These are phyloP conservation scores for Amphichorda felina DNA, from an alignment of 2,329 filamentous ascomycete species.

Conservation along the genomic window DNA sequence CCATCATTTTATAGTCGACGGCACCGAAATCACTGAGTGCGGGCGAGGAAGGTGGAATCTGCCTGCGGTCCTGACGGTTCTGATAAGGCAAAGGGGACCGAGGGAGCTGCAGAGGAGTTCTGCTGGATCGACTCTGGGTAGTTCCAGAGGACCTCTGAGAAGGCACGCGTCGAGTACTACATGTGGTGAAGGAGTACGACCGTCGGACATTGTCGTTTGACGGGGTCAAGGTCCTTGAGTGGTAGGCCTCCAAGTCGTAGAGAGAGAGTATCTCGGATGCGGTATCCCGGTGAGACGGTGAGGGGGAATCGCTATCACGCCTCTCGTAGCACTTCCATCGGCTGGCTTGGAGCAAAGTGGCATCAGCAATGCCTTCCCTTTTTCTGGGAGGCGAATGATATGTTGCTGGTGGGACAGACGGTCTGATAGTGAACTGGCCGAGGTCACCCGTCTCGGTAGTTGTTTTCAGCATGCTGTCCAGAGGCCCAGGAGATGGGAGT, in stretches of 20 bases:
- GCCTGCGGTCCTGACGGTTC: constrained; percentile 41
- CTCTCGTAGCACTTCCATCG: constrained; percentile 14
- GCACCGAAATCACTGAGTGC: constrained; percentile 34
- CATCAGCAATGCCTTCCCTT: constrained; percentile 15
- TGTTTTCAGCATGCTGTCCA: constrained; percentile 55
- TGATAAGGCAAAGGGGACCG: constrained; percentile 49
- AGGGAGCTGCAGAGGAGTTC: constrained; percentile 32
- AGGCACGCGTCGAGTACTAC: constrained; percentile 31
- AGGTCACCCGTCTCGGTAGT: constrained; percentile 57
- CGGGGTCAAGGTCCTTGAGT: constrained; percentile 28
- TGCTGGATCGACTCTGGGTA: constrained; percentile 32
- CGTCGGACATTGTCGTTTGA: constrained; percentile 32
- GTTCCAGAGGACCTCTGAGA: constrained; percentile 35
- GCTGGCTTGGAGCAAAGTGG: constrained; percentile 12
- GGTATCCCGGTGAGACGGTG: constrained; percentile 34
- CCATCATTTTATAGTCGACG: constrained; percentile 39
- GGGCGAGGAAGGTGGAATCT: constrained; percentile 35
- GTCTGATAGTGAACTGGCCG: constrained; percentile 43
- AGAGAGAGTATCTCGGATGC: constrained; percentile 44
- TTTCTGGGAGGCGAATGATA: constrained; percentile 6
- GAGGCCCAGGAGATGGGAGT: constrained; percentile 36
- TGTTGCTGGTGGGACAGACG: constrained; percentile 15
- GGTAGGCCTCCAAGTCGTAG: constrained; percentile 38
- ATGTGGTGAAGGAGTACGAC: constrained; percentile 44
- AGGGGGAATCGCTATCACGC: constrained; percentile 26